phyloP scores from a whole-genome alignment of 108 stramenopile species.

The Pelagomonas calceolata region DNA sequence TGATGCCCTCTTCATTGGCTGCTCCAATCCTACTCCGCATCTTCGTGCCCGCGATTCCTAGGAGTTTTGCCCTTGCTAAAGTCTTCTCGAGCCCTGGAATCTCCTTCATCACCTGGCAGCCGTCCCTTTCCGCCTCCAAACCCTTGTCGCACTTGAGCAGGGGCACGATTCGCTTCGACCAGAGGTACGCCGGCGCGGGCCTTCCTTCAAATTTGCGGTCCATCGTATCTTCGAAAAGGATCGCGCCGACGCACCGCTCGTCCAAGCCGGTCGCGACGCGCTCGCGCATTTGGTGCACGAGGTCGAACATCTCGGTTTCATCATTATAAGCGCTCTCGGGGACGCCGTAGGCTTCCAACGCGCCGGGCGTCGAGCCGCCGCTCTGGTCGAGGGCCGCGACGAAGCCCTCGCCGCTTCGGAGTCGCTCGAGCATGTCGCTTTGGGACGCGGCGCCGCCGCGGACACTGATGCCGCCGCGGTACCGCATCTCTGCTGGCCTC shows the following conservation, averaged over 20 bases:
- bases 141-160: constrained; percentile 68
- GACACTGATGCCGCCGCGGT: too few species aligned
- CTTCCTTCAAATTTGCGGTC: constrained; percentile 50
- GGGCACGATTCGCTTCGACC: constrained; percentile 58
- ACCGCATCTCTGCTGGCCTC: too few species aligned
- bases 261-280: constrained; percentile 58
- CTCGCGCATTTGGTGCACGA: constrained; percentile 60
- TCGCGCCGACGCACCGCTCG: constrained; percentile 54
- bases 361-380: constrained; percentile 40
- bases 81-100: constrained; percentile 45
- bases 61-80: constrained; percentile 36
- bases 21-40: constrained; percentile 56
- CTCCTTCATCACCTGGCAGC: constrained; percentile 68
- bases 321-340: constrained; percentile 1
- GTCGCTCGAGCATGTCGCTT: too few species aligned
- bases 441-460: too few species aligned
- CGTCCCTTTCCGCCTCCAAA: constrained; percentile 43
- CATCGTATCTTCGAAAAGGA: constrained; percentile 73
- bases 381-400: constrained; percentile 68
- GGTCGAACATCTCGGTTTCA: constrained; percentile 52
- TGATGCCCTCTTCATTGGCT: constrained; percentile 54
- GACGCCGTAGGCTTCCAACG: too few species aligned
- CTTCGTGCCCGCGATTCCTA: constrained; percentile 65
- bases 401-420: constrained; percentile 42
- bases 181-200: constrained; percentile 51